Base-by-base conservation (phyloP, 345 rosid genomes). In the Erodium maritimum region DNA sequence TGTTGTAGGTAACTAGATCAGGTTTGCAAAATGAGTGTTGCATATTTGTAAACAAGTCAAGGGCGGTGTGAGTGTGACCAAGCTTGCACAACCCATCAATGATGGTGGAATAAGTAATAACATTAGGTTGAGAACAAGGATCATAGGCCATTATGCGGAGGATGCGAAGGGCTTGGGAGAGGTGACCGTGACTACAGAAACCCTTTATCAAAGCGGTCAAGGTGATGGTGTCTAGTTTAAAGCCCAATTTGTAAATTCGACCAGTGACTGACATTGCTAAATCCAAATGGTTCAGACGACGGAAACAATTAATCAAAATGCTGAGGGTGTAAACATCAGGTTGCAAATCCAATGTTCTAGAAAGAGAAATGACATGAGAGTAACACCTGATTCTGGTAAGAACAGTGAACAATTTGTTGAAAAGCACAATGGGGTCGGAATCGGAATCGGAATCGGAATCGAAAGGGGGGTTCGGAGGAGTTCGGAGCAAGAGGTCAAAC, bases 261-360 rank as follows among this genome's bases (percentile, higher is more conserved):
- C 48, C 54, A 8, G 55, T 19, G 48, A 61, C 51, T 9, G 55
- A 16, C 50, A 60, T 45, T 7, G 53, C 65, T 12, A 55, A 58
- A 50, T 56, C 64, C 5, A 45, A n/a, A 19, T 24, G 12, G 10
- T 61, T 24, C 50, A 54, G 25, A 19, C 48, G 60, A 55, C 64
- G 42, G 18, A 54, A 58, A 21, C 64, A 66, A 55, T 60, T 48
- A 19, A 48, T 60, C 50, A 60, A 33, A 21, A 66, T 59, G 50
- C 25, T 54, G 55, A 21, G 55, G 55, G 50, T 23, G 24, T 42
- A 54, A 9, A 54, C 13, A 52, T 65, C 25, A 23, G n/a, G 63
- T n/a, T 1, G 23, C 37, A 21, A 17, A 19, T 42, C 34, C 54
- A 23, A 19, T 21, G 20, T 52, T 29, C 18, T 16, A 19, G 20